phyloP scores from a whole-genome alignment of 306 rosid genomes.

The Ceratonia siliqua region DNA sequence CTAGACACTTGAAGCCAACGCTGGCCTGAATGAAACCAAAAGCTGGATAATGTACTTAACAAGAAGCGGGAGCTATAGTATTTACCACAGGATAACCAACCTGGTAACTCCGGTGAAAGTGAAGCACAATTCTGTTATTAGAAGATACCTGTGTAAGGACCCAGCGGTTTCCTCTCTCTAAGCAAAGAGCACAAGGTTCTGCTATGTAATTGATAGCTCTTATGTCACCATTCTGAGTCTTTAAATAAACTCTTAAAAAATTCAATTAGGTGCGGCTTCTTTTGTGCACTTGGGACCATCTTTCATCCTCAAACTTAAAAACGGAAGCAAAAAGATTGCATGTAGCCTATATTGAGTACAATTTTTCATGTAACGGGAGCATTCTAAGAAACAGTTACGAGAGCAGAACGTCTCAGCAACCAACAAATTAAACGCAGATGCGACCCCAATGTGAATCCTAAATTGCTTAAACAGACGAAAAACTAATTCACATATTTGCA shows the following conservation, averaged over 20 bases:
- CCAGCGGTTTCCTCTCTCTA: too few relatives aligned
- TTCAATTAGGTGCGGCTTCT: too few relatives aligned
- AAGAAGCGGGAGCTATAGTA: background rate
- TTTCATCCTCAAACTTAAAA: too few relatives aligned
- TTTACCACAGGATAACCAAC: background rate
- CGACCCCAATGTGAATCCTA: background rate
- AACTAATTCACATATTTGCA: conserved; percentile 17
- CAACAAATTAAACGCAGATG: background rate
- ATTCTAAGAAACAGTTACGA: background rate
- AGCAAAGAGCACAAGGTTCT: too few relatives aligned
- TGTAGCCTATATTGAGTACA: too few relatives aligned
- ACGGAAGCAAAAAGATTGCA: too few relatives aligned
- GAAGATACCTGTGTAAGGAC: too few relatives aligned
- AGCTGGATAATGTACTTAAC: background rate
- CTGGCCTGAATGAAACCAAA: conserved; percentile 32
- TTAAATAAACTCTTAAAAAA: too few relatives aligned
- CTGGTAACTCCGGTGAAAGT: background rate
- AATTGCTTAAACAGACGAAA: background rate
- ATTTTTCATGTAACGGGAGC: too few relatives aligned
- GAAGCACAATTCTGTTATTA: background rate
- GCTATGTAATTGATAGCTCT: too few relatives aligned
- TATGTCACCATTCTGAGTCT: too few relatives aligned
- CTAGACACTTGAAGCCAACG: background rate
- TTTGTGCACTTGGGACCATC: too few relatives aligned
- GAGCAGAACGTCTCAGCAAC: conserved; percentile 6